Evolutionary conservation across 139 green algal species (phyloP).

Genomic region (Trebouxia sp.): DNA sequence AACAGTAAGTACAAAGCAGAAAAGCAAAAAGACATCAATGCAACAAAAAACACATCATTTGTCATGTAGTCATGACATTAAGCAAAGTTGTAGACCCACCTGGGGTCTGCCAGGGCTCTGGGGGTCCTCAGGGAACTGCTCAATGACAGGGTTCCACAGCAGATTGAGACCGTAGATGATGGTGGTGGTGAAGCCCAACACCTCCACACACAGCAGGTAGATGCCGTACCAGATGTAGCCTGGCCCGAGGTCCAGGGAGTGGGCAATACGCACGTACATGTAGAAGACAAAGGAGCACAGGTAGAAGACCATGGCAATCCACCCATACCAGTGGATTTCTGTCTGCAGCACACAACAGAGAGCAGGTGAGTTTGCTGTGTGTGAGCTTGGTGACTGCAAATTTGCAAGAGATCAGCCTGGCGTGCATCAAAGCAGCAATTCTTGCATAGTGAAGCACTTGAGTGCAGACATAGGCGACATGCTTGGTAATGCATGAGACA

Average conservation of each 20-base stretch:
- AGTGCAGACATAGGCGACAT: too few relatives aligned
- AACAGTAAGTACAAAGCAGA: too few relatives aligned
- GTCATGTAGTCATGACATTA: too few relatives aligned
- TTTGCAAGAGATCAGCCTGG: neutral
- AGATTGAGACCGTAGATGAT: slow-evolving; percentile 37
- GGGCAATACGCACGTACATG: slow-evolving; percentile 48
- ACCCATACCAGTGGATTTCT: slow-evolving; percentile 30
- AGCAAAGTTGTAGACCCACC: too few relatives aligned
- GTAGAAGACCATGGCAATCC: slow-evolving; percentile 41
- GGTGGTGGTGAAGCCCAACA: slow-evolving; percentile 27
- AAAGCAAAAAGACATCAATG: too few relatives aligned
- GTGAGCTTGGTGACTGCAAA: neutral
- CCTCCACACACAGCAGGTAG: slow-evolving; percentile 42
- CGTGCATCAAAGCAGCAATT: neutral
- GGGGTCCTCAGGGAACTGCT: slow-evolving; percentile 35
- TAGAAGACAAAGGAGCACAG: slow-evolving; percentile 52
- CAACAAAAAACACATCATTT: too few relatives aligned
- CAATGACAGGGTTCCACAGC: slow-evolving; percentile 35
- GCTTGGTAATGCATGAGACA: too few relatives aligned
- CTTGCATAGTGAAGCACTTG: too few relatives aligned
- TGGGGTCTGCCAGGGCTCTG: slow-evolving; percentile 25
- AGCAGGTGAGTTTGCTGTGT: neutral
- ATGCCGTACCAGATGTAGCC: slow-evolving; percentile 40
- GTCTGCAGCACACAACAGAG: neutral
- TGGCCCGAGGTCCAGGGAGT: slow-evolving; percentile 54